Conservation (phyloP, 2,329 filamentous ascomycete species). For the Aspergillus jensenii region DNA sequence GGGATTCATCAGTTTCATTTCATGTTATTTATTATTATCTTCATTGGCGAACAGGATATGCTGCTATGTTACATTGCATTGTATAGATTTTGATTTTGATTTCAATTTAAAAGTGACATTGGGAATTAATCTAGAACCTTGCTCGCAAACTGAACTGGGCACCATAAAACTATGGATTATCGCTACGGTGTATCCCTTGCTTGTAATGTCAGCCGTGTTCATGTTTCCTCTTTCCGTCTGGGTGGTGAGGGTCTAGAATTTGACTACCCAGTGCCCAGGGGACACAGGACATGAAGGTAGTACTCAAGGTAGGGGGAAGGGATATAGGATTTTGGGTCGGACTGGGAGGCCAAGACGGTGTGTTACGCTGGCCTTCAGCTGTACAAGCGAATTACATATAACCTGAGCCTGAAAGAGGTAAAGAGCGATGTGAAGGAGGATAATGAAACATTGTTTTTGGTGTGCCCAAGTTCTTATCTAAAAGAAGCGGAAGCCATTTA, state of each 20-base stretch:
- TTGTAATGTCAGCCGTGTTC: background rate
- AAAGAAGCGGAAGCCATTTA: slow-evolving; percentile 7
- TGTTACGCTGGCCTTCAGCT: background rate
- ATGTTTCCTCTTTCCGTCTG: background rate
- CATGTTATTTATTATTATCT: background rate
- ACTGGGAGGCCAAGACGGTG: background rate
- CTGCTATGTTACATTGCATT: background rate
- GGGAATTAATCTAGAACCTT: background rate
- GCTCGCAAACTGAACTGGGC: background rate
- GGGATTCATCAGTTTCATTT: background rate
- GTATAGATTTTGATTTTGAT: background rate
- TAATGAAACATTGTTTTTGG: background rate
- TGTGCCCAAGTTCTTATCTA: slow-evolving; percentile 8
- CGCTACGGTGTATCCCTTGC: background rate
- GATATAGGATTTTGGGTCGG: background rate
- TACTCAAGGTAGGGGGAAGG: too few species aligned
- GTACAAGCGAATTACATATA: background rate
- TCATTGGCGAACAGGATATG: slow-evolving; percentile 4
- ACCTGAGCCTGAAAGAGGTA: background rate
- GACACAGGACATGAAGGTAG: too few species aligned
- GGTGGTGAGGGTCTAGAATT: background rate
- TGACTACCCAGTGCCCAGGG: background rate
- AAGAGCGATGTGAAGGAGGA: background rate
- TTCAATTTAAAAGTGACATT: background rate
- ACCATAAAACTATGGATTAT: background rate